phyloP scores from a whole-genome alignment of 179 eudicot genomes.

The Spinacia oleracea region DNA sequence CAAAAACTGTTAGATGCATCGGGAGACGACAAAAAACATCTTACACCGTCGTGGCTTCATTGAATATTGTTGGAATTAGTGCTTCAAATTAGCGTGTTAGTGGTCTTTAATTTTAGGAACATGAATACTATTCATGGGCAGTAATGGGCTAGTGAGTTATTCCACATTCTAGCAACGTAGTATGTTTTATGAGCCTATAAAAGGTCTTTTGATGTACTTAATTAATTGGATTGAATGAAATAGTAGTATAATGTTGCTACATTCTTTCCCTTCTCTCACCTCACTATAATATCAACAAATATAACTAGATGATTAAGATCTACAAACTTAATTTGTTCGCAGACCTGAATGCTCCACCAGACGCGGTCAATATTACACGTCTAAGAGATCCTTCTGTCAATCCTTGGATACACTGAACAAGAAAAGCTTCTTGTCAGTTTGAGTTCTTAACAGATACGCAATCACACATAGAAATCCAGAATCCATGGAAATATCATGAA shows the following conservation, averaged over 20 bases:
- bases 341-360: slow-evolving; percentile 98
- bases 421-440: slow-evolving; percentile 20
- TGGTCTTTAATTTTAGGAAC: no score
- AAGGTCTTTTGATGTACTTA: no score
- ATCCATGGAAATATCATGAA: not conserved
- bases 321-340: slow-evolving; percentile 11
- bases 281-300: no score
- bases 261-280: no score
- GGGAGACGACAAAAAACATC: not conserved
- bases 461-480: not conserved
- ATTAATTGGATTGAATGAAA: no score
- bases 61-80: no score
- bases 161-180: no score
- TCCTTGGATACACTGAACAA: slow-evolving; percentile 92
- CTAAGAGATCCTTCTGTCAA: slow-evolving; percentile 97
- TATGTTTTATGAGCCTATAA: no score
- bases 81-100: no score
- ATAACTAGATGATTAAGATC: not conserved
- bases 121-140: no score
- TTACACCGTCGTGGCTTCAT: not conserved
- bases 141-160: no score
- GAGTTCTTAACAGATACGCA: not conserved
- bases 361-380: slow-evolving; percentile 92
- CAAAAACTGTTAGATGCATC: not conserved
- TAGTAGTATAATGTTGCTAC: no score